Evolutionary conservation across 2,329 filamentous ascomycete species (phyloP).

Genomic region (Fusarium temperatum): DNA sequence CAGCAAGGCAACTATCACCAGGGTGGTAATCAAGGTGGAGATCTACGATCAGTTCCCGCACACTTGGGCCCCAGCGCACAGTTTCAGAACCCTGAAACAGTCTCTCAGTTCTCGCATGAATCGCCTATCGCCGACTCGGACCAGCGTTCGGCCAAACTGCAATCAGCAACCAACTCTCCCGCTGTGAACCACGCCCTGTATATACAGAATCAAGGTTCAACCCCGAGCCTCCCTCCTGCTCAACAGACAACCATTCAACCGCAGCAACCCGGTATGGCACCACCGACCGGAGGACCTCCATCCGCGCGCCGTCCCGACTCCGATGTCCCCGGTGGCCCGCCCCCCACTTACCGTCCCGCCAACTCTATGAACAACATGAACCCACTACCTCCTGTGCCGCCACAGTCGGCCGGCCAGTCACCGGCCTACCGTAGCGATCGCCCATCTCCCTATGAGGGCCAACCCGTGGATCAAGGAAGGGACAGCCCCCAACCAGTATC

Average conservation of each 20-base stretch:
- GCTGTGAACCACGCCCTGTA: slow-evolving; percentile 52
- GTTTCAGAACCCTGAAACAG: slow-evolving; percentile 64
- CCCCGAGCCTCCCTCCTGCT: slow-evolving; percentile 41
- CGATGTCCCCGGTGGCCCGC: slow-evolving; percentile 57
- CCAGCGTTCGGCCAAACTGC: slow-evolving; percentile 51
- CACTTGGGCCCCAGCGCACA: slow-evolving; percentile 46
- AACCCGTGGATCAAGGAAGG: slow-evolving; percentile 58
- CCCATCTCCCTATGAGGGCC: slow-evolving; percentile 56
- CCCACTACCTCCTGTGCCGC: slow-evolving; percentile 53
- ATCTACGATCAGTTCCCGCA: slow-evolving; percentile 48
- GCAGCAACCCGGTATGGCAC: slow-evolving; percentile 57
- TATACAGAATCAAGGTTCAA: slow-evolving; percentile 48
- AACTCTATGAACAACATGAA: slow-evolving; percentile 56
- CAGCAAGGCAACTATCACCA: slow-evolving; percentile 45
- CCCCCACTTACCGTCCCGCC: slow-evolving; percentile 63
- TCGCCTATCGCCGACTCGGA: slow-evolving; percentile 64
- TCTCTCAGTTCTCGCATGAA: slow-evolving; percentile 71
- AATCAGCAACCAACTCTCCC: slow-evolving; percentile 56
- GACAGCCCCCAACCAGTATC: slow-evolving; percentile 65
- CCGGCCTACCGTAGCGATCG: slow-evolving; percentile 53
- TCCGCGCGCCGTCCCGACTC: slow-evolving; percentile 59
- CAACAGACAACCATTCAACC: slow-evolving; percentile 41
- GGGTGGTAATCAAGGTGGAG: slow-evolving; percentile 45
- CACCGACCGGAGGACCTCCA: slow-evolving; percentile 54
- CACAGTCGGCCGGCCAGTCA: slow-evolving; percentile 42